Evolutionary conservation across 495 filamentous ascomycete genomes (phyloP), one percentile per base, ranked within the genome.

Genomic region (Aspergillus baeticus): DNA sequence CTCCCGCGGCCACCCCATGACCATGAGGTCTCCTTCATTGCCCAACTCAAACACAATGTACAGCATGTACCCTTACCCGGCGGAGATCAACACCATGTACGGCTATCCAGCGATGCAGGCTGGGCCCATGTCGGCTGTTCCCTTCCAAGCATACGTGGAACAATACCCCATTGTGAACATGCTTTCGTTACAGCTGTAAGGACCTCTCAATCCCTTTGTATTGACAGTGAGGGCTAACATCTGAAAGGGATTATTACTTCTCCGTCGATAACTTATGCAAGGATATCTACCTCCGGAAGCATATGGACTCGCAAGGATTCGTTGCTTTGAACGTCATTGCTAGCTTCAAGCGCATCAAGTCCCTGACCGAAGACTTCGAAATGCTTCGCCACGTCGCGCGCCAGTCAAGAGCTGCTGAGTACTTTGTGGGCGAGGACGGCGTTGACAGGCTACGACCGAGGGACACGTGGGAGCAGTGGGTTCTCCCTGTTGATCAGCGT

Each of bases 191-290:
- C 92, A 97, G 70, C 73, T 97, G 72, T 84, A 72, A 71, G 78
- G 69, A 34, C 46, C 17, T 20, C 10, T 15, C 11, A 1, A n/a
- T 13, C 14, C 14, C 23, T 31, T 15, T 18, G 38, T 33, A 35
- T 33, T 13, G 3, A n/a, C 26, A 26, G 26, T 10, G 10, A 17
- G 11, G 35, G 17, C 38, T 51, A 38, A 57, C 43, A 60, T 73
- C 53, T 39, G 7, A 21, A 45, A 82, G 77, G 61, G 89, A 95
- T 62, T 98, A 98, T 73, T 98, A 98, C 69, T 94, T 98, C 73
- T 98, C 92, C 0, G 81, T 96, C 8, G 91, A 98, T 60, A 98
- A 98, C 68, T 82, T 97, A 52, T 93, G 90, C 82, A 98, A 96
- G 72, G 94, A 98, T 63, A 80, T 87, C 61, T 98, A 84, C 71